These are phyloP conservation scores for Polyplosphaeria fusca DNA, from an alignment of 495 filamentous ascomycete species.

Conservation along the genomic window DNA sequence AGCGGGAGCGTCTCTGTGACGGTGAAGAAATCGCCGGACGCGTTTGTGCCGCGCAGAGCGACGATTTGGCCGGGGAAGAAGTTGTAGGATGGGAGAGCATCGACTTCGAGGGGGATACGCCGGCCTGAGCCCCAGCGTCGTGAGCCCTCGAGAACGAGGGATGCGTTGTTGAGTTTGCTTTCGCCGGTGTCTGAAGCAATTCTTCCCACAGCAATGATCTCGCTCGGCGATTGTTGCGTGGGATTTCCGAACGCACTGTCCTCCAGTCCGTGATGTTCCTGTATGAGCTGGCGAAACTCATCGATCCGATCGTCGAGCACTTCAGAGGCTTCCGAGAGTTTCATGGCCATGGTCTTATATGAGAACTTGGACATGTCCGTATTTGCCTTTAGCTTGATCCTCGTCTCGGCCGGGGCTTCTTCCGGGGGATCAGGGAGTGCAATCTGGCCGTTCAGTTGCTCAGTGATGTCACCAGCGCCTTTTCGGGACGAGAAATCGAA, in stretches of 20 bases:
- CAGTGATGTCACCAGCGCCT: slow-evolving; percentile 74
- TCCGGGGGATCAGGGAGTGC: slow-evolving; percentile 50
- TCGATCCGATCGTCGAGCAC: slow-evolving; percentile 94
- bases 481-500: slow-evolving; percentile 66
- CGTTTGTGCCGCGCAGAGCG: slow-evolving; percentile 80
- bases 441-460: slow-evolving; percentile 73
- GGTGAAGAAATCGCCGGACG: slow-evolving; percentile 77
- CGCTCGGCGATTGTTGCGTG: slow-evolving; percentile 73
- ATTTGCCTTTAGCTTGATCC: slow-evolving; percentile 76
- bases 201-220: slow-evolving; percentile 84
- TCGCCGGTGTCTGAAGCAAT: slow-evolving; percentile 83
- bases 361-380: slow-evolving; percentile 84
- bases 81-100: slow-evolving; percentile 64
- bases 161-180: slow-evolving; percentile 78
- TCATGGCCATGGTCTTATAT: slow-evolving; percentile 94
- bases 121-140: slow-evolving; percentile 77
- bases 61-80: slow-evolving; percentile 97
- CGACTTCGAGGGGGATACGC: slow-evolving; percentile 74
- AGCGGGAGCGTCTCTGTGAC: slow-evolving; percentile 72
- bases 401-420: slow-evolving; percentile 70
- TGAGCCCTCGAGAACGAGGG: slow-evolving; percentile 82
- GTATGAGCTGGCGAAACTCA: slow-evolving; percentile 69
- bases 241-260: slow-evolving; percentile 86
- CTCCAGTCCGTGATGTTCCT: slow-evolving; percentile 69
- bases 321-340: slow-evolving; percentile 84